A percentile compares a stretch with the other conserved stretches of the same genome.
Conservation (phyloP, 768 basidiomycete genomes). For the Xanthoconium purpureum region DNA sequence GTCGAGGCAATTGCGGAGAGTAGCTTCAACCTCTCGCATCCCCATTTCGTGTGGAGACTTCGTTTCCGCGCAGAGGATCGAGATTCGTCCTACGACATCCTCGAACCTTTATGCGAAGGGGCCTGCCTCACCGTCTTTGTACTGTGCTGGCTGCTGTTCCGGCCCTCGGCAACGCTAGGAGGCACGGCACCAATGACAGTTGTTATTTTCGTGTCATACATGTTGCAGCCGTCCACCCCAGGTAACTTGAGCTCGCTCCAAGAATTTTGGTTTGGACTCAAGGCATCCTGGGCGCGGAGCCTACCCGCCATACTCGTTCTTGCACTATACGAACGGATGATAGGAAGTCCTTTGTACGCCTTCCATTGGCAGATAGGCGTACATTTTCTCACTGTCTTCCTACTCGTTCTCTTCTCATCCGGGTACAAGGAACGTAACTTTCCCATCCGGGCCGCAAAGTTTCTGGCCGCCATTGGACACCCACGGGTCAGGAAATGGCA, state of each 20-base stretch:
- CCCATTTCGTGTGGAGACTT: background rate
- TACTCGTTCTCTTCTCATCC: background rate
- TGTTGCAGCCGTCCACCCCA: too few species aligned
- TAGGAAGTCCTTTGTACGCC: too few species aligned
- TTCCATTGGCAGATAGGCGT: too few species aligned
- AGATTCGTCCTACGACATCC: background rate
- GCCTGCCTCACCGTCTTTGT: background rate
- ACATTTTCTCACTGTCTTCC: background rate
- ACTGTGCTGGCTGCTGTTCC: background rate
- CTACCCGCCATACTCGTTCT: too few species aligned
- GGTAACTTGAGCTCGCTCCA: too few species aligned
- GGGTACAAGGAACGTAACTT: background rate
- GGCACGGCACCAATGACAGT: too few species aligned
- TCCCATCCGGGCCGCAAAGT: background rate
- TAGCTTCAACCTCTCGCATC: background rate
- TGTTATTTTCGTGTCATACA: too few species aligned
- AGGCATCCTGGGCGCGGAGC: too few species aligned
- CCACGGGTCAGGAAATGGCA: background rate
- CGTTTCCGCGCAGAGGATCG: background rate
- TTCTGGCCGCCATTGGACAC: background rate
- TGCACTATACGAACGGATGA: too few species aligned
- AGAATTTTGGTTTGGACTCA: too few species aligned
- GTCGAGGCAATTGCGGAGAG: constrained; percentile 2
- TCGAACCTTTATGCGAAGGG: background rate
- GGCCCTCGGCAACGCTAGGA: background rate